Evolutionary conservation across 2,329 filamentous ascomycete species (phyloP), one percentile per base, ranked within the genome.

Genomic region (Talaromyces sp.): DNA sequence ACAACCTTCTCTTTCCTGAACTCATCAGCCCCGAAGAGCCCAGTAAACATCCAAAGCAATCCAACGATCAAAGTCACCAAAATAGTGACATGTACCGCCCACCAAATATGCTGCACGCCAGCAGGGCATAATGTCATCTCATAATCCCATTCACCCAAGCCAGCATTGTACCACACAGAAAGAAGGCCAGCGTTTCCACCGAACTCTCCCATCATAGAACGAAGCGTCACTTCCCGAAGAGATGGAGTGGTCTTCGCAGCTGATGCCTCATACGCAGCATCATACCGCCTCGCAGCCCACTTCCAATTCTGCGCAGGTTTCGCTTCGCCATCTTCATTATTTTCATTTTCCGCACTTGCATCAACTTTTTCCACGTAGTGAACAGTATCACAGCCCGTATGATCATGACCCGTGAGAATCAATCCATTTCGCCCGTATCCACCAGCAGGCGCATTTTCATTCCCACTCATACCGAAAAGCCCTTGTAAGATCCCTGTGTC

Each of bases 161-260:
- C 77, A 51, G 82, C 72, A 70, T 97, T 90, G 67, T 93, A 97
- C 93, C 93, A 99, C 1, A 89, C 82, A 56, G 89, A 94, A 36
- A 99, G 74, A 37, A 99, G 78, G 0, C 91, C 94, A 0, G 91
- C 91, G 69, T 97, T 94, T 17, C 94, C 94, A n/a, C 86, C 87
- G 72, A 89, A 99, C 51, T 90, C 89, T 51, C 94, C 94, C 94
- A 99, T 99, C 91, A 99, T 97, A 72, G 91, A 96, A 54, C 92
- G 86, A 2, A 99, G 89, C 0, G 94, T 99, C 59, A 97, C 85
- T 74, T 99, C 94, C 24, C 93, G 81, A 5, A 97, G 78, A 66
- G 19, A 86, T 56, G 54, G 70, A 1, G 54, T 55, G 9, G 58
- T 27, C 1, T 51, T 43, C 40, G 40, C 44, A 37, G 22, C 17